Conservation (phyloP, 1,284 basidiomycete genomes). For the Apiotrichum montevideense region DNA sequence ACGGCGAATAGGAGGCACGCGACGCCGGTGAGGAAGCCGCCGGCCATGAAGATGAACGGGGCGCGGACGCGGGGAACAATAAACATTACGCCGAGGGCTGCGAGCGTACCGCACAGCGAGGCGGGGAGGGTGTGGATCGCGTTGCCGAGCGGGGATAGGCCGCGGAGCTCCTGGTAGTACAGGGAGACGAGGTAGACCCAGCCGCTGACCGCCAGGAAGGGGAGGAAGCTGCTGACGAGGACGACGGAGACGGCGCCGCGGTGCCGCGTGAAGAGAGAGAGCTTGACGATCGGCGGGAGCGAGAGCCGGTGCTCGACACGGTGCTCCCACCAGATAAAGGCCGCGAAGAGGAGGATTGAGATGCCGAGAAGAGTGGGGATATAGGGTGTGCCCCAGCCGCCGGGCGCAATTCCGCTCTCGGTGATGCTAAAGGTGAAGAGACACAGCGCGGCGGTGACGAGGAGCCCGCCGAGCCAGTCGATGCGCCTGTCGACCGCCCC, state of each 20-base stretch:
- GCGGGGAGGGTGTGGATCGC: conserved; percentile 22
- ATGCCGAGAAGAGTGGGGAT: conserved; percentile 31
- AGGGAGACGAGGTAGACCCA: conserved; percentile 26
- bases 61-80: conserved; percentile 28
- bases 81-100: conserved; percentile 21
- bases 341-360: conserved; percentile 28
- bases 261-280: conserved; percentile 23
- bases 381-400: conserved; percentile 29
- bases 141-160: conserved; percentile 17
- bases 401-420: conserved; percentile 19
- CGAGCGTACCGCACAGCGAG: conserved; percentile 27
- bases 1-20: conserved; percentile 31
- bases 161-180: conserved; percentile 25
- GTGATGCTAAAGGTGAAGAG: conserved; percentile 31
- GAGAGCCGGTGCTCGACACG: conserved; percentile 21
- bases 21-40: conserved; percentile 20
- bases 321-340: conserved; percentile 33
- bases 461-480: conserved; percentile 31
- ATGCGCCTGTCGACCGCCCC: conserved; percentile 16
- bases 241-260: conserved; percentile 22
- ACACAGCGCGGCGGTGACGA: conserved; percentile 29
- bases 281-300: conserved; percentile 27
- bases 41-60: conserved; percentile 23
- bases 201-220: conserved; percentile 22
- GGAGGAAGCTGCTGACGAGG: conserved; percentile 23